phyloP scores from a whole-genome alignment of 805 yeast genomes.

The Kuraishia ogatae region DNA sequence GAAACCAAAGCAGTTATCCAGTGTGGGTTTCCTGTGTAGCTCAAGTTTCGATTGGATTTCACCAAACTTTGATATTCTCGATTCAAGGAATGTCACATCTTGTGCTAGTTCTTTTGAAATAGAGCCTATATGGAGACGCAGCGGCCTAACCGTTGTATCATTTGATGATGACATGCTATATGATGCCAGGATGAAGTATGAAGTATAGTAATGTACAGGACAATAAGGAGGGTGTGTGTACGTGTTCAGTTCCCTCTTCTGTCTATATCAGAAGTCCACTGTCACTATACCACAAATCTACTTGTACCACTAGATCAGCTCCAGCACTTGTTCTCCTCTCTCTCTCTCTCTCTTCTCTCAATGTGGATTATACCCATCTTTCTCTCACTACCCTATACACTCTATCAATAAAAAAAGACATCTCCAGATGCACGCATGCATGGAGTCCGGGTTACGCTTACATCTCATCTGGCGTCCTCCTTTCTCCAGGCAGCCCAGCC shows the following conservation, averaged over 20 bases:
- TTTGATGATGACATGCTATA: not conserved
- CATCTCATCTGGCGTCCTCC: not conserved
- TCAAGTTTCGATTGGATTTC: constrained; percentile 35
- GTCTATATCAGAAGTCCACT: no score
- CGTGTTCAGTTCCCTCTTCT: no score
- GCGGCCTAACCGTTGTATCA: not conserved
- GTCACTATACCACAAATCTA: no score
- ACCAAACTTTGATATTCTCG: constrained; percentile 61
- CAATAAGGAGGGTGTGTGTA: no score
- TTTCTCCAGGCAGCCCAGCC: not conserved
- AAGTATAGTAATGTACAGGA: no score
- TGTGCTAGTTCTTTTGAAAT: constrained; percentile 46
- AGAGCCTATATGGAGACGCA: constrained; percentile 54
- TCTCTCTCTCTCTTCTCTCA: not conserved
- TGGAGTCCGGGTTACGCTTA: not conserved
- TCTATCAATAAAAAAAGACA: not conserved
- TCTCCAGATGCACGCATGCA: not conserved
- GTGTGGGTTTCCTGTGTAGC: constrained; percentile 44
- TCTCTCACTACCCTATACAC: no score
- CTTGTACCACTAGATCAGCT: no score
- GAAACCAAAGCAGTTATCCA: constrained; percentile 55
- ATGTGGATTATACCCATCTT: no score
- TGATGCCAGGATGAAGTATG: no score
- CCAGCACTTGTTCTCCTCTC: no score
- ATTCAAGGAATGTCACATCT: constrained; percentile 34